phyloP scores from a whole-genome alignment of 352 stramenopile species.

The Phytophthora colocasiae region DNA sequence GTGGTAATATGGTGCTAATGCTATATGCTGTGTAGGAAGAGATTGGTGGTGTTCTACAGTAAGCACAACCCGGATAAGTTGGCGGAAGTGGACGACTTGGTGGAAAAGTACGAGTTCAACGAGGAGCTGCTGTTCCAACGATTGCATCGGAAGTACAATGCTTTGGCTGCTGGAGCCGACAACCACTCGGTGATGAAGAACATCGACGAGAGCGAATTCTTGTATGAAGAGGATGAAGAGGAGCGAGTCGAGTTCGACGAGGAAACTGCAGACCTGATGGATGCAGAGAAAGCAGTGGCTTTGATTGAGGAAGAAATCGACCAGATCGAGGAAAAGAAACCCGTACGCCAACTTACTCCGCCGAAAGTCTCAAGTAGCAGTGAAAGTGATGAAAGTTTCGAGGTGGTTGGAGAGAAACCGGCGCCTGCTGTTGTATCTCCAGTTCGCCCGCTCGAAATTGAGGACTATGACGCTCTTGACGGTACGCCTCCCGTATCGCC shows the following conservation, averaged over 20 bases:
- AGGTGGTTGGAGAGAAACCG: conserved; percentile 44
- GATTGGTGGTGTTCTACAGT: conserved; percentile 71
- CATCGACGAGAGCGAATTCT: conserved; percentile 59
- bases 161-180: conserved; percentile 44
- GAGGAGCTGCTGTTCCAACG: conserved; percentile 81
- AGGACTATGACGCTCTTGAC: conserved; percentile 27
- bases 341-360: background rate
- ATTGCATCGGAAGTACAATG: conserved; percentile 84
- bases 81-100: conserved; percentile 58
- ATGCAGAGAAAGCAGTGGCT: background rate
- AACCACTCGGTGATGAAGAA: conserved; percentile 46
- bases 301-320: conserved; percentile 19
- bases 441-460: conserved; percentile 25
- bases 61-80: conserved; percentile 83
- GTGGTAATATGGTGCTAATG: background rate
- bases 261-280: conserved; percentile 3
- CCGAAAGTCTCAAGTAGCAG: conserved; percentile 30
- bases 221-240: conserved; percentile 63
- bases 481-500: conserved; percentile 49
- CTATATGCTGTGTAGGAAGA: conserved; percentile 36
- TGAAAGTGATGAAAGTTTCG: conserved; percentile 49
- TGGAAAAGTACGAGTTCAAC: conserved; percentile 80
- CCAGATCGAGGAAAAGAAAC: conserved; percentile 1
- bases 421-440: conserved; percentile 13
- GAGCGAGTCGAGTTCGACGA: conserved; percentile 41